Evolutionary conservation across 768 basidiomycete genomes (phyloP).

Genomic region (Phylloporus arenicola): DNA sequence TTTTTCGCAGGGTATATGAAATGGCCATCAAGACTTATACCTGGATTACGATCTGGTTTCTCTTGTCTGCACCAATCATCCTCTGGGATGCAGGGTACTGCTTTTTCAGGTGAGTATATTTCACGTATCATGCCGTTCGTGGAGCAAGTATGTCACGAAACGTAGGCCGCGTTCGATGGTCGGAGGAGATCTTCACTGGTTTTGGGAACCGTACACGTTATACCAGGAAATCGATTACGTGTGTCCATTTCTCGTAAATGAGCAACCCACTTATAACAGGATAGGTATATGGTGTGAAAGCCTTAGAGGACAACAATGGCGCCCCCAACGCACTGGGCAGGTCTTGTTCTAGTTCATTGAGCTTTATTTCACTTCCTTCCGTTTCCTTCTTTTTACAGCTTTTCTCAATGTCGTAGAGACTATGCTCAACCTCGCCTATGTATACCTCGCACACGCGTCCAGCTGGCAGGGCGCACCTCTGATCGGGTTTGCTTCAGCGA

Average conservation of each 20-base stretch:
- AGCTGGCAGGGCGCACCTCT: slow-evolving; percentile 62
- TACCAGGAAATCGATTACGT: slow-evolving; percentile 61
- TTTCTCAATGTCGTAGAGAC: slow-evolving; percentile 77
- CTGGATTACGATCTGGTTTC: slow-evolving; percentile 67
- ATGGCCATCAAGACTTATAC: slow-evolving; percentile 50
- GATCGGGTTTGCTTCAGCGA: slow-evolving; percentile 65
- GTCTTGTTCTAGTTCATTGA: slow-evolving; percentile 14
- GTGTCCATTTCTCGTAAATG: slow-evolving; percentile 8
- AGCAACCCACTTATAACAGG: slow-evolving; percentile 22
- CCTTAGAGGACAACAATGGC: slow-evolving; percentile 59
- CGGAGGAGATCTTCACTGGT: slow-evolving; percentile 87
- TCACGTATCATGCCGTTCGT: too few species aligned
- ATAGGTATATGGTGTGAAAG: slow-evolving; percentile 68
- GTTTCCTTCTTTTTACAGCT: slow-evolving; percentile 40
- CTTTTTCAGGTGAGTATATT: slow-evolving; percentile 65
- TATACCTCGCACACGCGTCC: slow-evolving; percentile 66
- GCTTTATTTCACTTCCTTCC: background rate
- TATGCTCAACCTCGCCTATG: slow-evolving; percentile 61
- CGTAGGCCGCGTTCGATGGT: slow-evolving; percentile 79
- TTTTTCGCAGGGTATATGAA: background rate
- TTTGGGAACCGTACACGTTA: slow-evolving; percentile 78
- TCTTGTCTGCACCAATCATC: slow-evolving; percentile 47
- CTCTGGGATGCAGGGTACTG: slow-evolving; percentile 81
- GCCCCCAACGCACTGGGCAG: slow-evolving; percentile 84
- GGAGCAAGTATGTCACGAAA: background rate